Evolutionary conservation across 1,284 basidiomycete genomes (phyloP).

Genomic region (Phaffia rhodozyma): DNA sequence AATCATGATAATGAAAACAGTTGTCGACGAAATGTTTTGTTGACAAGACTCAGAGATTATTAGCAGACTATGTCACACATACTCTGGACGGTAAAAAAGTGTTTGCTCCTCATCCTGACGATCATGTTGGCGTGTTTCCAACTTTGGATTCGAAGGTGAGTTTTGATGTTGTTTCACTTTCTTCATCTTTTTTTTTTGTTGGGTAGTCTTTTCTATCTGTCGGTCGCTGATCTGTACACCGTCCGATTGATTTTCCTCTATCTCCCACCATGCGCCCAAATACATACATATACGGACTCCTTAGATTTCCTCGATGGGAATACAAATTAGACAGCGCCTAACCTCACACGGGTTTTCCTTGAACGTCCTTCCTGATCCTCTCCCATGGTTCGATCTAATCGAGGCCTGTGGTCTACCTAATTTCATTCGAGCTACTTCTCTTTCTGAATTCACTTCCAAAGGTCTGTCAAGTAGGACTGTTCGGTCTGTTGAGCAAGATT

Average conservation of each 20-base stretch:
- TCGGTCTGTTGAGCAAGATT: no score
- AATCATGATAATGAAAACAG: conserved; percentile 23
- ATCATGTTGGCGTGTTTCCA: conserved; percentile 36
- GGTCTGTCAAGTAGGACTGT: neutral
- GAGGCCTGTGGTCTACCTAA: conserved; percentile 76
- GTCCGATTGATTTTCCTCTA: conserved; percentile 31
- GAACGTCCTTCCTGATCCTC: conserved; percentile 71
- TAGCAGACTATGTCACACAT: conserved; percentile 29
- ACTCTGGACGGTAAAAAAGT: conserved; percentile 24
- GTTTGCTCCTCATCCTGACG: conserved; percentile 36
- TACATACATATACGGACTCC: conserved; percentile 27
- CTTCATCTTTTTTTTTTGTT: neutral
- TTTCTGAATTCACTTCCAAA: conserved; percentile 16
- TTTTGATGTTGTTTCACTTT: neutral
- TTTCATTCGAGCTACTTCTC: conserved; percentile 55
- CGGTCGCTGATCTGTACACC: no score
- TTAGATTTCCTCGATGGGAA: conserved; percentile 89
- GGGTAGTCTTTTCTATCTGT: neutral
- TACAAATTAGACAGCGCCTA: conserved; percentile 86
- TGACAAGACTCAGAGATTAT: conserved; percentile 36
- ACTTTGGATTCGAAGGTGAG: conserved; percentile 33
- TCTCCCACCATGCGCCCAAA: conserved; percentile 54
- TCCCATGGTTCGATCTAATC: conserved; percentile 72
- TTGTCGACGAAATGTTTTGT: conserved; percentile 40
- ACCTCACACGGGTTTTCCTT: conserved; percentile 91